Evolutionary conservation across 106 monocot species (phyloP), one percentile per base, ranked within the genome.

Genomic region (Platanthera zijinensis): DNA sequence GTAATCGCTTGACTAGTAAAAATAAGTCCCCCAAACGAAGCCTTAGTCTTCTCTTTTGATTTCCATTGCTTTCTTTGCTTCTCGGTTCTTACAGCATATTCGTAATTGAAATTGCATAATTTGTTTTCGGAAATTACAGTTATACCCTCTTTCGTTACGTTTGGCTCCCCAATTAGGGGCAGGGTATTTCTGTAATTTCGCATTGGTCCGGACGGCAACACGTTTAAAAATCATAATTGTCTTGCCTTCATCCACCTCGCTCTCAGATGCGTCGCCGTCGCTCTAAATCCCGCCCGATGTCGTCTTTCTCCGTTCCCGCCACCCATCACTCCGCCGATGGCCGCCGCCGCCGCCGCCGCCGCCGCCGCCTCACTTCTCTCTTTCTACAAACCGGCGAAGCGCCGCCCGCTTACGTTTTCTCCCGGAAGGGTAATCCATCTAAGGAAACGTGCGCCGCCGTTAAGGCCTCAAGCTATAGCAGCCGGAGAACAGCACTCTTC

Each of bases 21-120:
- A n/a, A n/a, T n/a, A n/a, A n/a, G n/a, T n/a, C n/a, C n/a, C n/a
- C n/a, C n/a, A n/a, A n/a, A n/a, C n/a, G n/a, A n/a, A n/a, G n/a
- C n/a, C n/a, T n/a, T n/a, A n/a, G n/a, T n/a, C n/a, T n/a, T n/a
- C n/a, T n/a, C n/a, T n/a, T n/a, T n/a, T n/a, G n/a, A n/a, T 25
- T 25, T 25, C 0, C 25, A 25, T 25, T 25, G 25, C 25, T 25
- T 25, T 25, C 25, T 25, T 46, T n/a, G 48, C 49, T 51, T 51
- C 51, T 72, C 19, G 72, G n/a, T 72, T 72, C 72, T 21, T 72
- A 72, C 72, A 72, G 51, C 22, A 72, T 72, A 72, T 72, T 72
- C 50, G 28, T 3, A 39, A 39, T 39, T 53, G 53, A 70, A 70
- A 47, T 70, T 70, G 0, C 51, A 51, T 51, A 72, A 4, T 72